phyloP scores from a whole-genome alignment of 352 stramenopile species.

The Pythium grandisporangium region DNA sequence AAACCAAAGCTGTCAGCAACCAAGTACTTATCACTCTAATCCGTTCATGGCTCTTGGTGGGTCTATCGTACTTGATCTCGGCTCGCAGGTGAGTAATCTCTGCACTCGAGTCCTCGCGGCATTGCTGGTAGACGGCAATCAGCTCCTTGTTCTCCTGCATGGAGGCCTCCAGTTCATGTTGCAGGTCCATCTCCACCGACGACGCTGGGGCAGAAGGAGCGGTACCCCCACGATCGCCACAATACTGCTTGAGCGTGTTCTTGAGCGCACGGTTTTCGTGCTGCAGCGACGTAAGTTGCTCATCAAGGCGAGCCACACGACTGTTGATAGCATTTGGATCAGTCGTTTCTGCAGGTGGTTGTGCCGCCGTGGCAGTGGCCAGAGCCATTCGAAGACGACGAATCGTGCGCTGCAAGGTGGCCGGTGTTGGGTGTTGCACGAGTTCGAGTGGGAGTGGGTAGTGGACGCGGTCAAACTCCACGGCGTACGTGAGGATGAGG shows the following conservation, averaged over 20 bases:
- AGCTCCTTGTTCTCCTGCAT: conserved; percentile 71
- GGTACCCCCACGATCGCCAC: conserved; percentile 4
- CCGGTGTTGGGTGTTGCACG: conserved; percentile 48
- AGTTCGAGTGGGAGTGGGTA: conserved; percentile 85
- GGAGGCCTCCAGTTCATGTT: conserved; percentile 40
- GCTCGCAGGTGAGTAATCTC: conserved; percentile 37
- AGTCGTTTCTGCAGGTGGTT: too few relatives aligned
- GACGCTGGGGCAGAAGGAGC: too few relatives aligned
- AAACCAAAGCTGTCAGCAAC: too few relatives aligned
- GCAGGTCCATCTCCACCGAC: conserved; percentile 19
- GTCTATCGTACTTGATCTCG: conserved; percentile 35
- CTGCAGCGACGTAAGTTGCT: conserved; percentile 36
- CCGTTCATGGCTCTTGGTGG: neutral
- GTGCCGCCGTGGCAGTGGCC: conserved; percentile 1
- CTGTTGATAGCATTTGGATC: too few relatives aligned
- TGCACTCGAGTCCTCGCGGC: conserved; percentile 37
- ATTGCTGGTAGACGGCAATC: conserved; percentile 60
- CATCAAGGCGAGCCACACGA: conserved; percentile 9
- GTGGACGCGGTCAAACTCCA: conserved; percentile 92
- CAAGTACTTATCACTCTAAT: neutral
- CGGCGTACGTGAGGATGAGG: conserved; percentile 91
- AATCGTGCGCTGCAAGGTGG: conserved; percentile 80
- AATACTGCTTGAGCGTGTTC: conserved; percentile 53
- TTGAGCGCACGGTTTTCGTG: conserved; percentile 64
- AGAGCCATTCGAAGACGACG: conserved; percentile 42